Evolutionary conservation across 768 basidiomycete species (phyloP), one percentile per base, ranked within the genome.

Genomic region (Boletus sensibilis): DNA sequence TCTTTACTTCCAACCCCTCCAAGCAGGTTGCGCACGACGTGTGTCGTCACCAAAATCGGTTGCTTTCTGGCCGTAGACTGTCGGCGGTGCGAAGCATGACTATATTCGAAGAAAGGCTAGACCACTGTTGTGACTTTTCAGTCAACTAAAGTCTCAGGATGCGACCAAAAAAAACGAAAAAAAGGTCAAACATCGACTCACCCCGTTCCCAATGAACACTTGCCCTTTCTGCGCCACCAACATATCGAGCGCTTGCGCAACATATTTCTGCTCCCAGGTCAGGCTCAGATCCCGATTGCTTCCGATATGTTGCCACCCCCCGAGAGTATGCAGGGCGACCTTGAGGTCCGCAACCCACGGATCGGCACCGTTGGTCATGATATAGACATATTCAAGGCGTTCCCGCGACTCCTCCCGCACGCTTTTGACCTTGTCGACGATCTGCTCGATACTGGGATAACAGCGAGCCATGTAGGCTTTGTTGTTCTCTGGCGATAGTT

Each of bases 161-260:
- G 9, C 23, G 42, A n/a, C 11, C 11, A 21, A 23, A 16, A 16
- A 2, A 37, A 3, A 21, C 18, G 5, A 11, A 2, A 25, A 3
- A 25, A 11, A 48, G 13, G 31, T 20, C n/a, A 14, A 31, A 2
- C 23, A 11, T 35, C 21, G 16, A 27, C 48, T n/a, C 13, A 50
- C 48, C 35, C 48, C 48, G n/a, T 50, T 50, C 27, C 48, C 48
- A n/a, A 50, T 50, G 7, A 50, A 50, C 12, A 38, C 48, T 6
- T 38, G 35, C 18, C 35, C 48, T 38, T n/a, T 38, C 48, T 50
- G 48, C 2, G 35, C 48, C 13, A 38, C 48, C 48, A 50, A 20
- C 48, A 50, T 50, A n/a, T 50, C 48, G n/a, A 50, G 48, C 4
- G 35, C 48, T 27, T 50, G 48, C 13, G 12, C 48, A 12, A 50